Conservation (phyloP, 257 asterid genomes). For the Paraleonurus japonicus region DNA sequence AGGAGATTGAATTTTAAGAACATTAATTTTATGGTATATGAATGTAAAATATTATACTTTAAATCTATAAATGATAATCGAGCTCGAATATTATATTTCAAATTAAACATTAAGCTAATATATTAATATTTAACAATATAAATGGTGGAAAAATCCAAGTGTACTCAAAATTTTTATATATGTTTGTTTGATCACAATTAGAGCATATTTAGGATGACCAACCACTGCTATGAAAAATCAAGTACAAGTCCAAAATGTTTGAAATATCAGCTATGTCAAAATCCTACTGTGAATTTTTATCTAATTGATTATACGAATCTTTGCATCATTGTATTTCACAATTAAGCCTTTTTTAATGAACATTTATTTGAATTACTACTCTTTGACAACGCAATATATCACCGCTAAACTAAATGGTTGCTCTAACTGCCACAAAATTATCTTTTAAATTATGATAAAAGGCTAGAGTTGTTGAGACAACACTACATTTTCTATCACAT, state of each 20-base stretch:
- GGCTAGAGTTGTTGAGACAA: constrained; percentile 26
- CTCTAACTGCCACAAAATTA: not conserved
- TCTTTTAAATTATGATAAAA: not conserved
- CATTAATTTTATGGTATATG: too few species aligned
- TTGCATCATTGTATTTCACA: not conserved
- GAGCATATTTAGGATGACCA: too few species aligned
- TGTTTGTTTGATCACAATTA: not conserved
- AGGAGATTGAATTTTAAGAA: too few species aligned
- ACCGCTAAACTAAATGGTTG: not conserved
- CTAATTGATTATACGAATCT: too few species aligned
- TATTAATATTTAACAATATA: too few species aligned
- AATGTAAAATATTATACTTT: too few species aligned
- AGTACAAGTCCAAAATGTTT: not conserved
- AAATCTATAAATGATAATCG: too few species aligned
- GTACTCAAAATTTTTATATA: too few species aligned
- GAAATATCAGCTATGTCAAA: not conserved
- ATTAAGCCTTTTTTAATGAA: not conserved
- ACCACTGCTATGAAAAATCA: too few species aligned
- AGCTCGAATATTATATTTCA: too few species aligned
- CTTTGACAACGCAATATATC: not conserved
- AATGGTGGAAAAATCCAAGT: too few species aligned
- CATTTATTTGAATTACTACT: not conserved
- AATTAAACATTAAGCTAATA: too few species aligned
- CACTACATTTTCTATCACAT: not conserved
- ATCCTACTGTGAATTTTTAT: not conserved